Base-by-base conservation (phyloP, 352 stramenopile genomes). In the Pythium phragmitis region DNA sequence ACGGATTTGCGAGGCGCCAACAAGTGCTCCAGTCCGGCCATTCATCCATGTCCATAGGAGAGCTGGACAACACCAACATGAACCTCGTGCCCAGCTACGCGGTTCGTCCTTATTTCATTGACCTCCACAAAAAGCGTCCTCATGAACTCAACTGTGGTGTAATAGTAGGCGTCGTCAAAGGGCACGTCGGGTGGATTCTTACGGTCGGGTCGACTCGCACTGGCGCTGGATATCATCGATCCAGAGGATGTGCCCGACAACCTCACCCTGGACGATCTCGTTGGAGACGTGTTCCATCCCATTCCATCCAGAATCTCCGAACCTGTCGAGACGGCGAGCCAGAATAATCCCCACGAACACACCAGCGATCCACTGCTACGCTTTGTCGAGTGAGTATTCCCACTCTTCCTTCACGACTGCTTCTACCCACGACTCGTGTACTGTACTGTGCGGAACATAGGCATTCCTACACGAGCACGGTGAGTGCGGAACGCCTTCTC, bases 31-130 rank as follows among this genome's bases (percentile, higher is more conserved):
- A 21, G 7, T n/a, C 7, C 14, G 54, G 54, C 12, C 28, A 42
- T 16, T 34, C 72, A 21, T 57, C 72, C 17, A 45, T 73, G 21
- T 77, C 74, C 46, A 63, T 76, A 42, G 42, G 57, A 11, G 58
- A 71, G 16, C 66, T 70, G 26, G 65, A 77, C 47, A 39, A 69
- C 12, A 67, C 58, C 33, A 91, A 88, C 58, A 76, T 73, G 23
- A 91, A 91, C 56, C 67, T 89, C 19, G 75, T 89, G 8, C 80
- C 79, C 1, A 87, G 81, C 54, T 86, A 82, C 59, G 76, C 71
- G 59, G 78, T 87, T 11, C 4, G 53, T 26, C 16, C 3, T 48
- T 12, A 0, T 37, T 36, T 5, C 11, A 47, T 16, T 23, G 6
- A 45, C 6, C 16, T 16, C 3, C 13, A 14, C 37, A 14, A 12